Base-by-base conservation (phyloP, 2,329 filamentous ascomycete genomes). In the Cladosporium sp. region DNA sequence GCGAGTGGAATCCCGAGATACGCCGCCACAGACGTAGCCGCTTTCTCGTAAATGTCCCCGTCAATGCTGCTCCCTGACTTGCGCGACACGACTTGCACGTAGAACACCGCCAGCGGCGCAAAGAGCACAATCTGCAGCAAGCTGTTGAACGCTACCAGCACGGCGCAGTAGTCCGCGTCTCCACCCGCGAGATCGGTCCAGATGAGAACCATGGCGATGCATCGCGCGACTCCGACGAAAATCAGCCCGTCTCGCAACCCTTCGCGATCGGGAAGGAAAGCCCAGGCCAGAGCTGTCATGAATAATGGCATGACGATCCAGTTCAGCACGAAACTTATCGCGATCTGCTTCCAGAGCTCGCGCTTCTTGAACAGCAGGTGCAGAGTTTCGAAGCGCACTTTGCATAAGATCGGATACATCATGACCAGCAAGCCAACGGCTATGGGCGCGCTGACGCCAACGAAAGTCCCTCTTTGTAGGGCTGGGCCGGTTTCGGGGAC, bases 381-480 rank as follows among this genome's bases (percentile, higher is more conserved):
- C 8, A 94, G 69, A 0, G 80, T 79, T 65, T 94, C 88, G 67
- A 82, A 93, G 35, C 81, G 81, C 5, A 94, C 85, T 66, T 93
- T 93, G 76, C 88, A 94, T 0, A 95, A 73, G 53, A 95, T 94
- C 0, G 89, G 90, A 62, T 93, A 95, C 88, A 95, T 95, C 88
- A 95, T 95, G 36, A 94, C 83, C 1, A 95, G 75, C 1, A 95
- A 71, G 0, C 89, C 88, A 41, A 94, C 72, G 0, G 88, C 88
- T 43, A 86, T 86, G 0, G 84, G 84, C 19, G 85, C 69, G 1
- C 81, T 84, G 0, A 87, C 82, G 0, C 82, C 82, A 0, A 87
- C 85, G 58, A 92, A 90, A 20, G 80, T 78, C 5, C 87, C 87
- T 58, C 76, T 79, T 55, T 91, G 79, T 12, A 93, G 66, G 0